Conservation (phyloP, 805 yeast species). For the Wickerhamiella dianesei region DNA sequence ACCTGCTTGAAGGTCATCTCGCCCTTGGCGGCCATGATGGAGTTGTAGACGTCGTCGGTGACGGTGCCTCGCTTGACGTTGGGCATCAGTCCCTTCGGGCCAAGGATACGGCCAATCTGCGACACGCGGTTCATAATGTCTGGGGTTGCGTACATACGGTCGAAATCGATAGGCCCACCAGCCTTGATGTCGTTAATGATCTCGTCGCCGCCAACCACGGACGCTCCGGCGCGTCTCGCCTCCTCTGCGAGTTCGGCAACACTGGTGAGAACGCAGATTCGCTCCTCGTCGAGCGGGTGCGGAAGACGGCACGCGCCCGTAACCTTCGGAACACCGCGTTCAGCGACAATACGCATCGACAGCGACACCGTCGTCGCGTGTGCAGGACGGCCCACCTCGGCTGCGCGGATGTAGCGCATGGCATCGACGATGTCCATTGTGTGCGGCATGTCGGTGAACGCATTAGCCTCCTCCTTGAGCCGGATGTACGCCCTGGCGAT, state of each 20-base stretch:
- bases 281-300: slow-evolving; percentile 50
- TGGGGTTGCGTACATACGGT: slow-evolving; percentile 74
- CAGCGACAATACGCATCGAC: slow-evolving; percentile 51
- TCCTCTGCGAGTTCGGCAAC: slow-evolving; percentile 38
- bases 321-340: slow-evolving; percentile 64
- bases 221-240: slow-evolving; percentile 48
- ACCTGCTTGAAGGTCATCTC: slow-evolving; percentile 69
- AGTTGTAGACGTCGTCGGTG: slow-evolving; percentile 42
- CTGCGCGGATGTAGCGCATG: slow-evolving; percentile 65
- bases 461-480: slow-evolving; percentile 28
- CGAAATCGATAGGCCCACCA: slow-evolving; percentile 44
- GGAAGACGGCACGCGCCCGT: slow-evolving; percentile 63
- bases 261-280: slow-evolving; percentile 55
- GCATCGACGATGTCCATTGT: slow-evolving; percentile 64
- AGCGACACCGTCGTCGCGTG: slow-evolving; percentile 58
- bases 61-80: slow-evolving; percentile 77
- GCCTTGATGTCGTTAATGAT: slow-evolving; percentile 47
- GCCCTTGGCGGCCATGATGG: slow-evolving; percentile 47
- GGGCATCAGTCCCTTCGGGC: slow-evolving; percentile 87
- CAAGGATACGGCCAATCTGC: slow-evolving; percentile 67
- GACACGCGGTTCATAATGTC: slow-evolving; percentile 51
- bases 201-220: slow-evolving; percentile 58
- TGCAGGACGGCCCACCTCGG: slow-evolving; percentile 75
- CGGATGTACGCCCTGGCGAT: slow-evolving; percentile 15
- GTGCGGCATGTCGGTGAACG: slow-evolving; percentile 40